Conservation (phyloP, 1,284 basidiomycete species). For the Neonothopanus nambi region DNA sequence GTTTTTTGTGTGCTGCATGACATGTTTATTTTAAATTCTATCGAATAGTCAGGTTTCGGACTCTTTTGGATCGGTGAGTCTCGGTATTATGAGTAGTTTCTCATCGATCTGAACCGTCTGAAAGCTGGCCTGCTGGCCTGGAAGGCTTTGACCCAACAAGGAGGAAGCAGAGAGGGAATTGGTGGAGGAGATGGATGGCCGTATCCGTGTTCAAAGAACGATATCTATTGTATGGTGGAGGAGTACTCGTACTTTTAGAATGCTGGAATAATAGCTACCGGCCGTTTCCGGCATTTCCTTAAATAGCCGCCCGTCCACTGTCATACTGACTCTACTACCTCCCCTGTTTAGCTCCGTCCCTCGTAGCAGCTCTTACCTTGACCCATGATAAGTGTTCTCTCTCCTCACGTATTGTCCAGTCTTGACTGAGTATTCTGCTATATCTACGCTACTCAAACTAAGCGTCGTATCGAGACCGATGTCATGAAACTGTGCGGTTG, state of each 20-base stretch:
- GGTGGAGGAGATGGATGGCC: slow-evolving; percentile 28
- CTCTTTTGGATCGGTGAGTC: slow-evolving; percentile 63
- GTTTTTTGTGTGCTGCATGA: too few species aligned
- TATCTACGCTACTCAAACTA: slow-evolving; percentile 52
- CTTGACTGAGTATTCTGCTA: slow-evolving; percentile 8
- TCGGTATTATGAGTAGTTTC: slow-evolving; percentile 1
- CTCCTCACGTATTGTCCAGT: neutral
- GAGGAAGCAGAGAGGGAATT: slow-evolving; percentile 15
- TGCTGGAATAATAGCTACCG: neutral
- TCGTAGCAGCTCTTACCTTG: slow-evolving; percentile 5
- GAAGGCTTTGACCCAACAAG: slow-evolving; percentile 34
- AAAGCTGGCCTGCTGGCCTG: slow-evolving; percentile 48
- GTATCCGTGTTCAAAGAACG: slow-evolving; percentile 58
- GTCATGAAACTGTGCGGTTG: slow-evolving; percentile 94
- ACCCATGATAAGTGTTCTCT: slow-evolving; percentile 39
- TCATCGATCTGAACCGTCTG: slow-evolving; percentile 1
- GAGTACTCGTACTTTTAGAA: slow-evolving; percentile 64
- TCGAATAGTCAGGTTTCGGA: slow-evolving; percentile 50
- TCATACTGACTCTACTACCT: slow-evolving; percentile 1
- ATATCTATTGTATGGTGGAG: slow-evolving; percentile 68
- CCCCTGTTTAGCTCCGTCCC: neutral
- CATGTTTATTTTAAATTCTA: too few species aligned
- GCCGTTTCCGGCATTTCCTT: slow-evolving; percentile 1
- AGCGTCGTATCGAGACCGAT: slow-evolving; percentile 97
- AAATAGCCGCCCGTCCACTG: slow-evolving; percentile 3